phyloP scores from a whole-genome alignment of 306 rosid species.

The Begonia masoniana region DNA sequence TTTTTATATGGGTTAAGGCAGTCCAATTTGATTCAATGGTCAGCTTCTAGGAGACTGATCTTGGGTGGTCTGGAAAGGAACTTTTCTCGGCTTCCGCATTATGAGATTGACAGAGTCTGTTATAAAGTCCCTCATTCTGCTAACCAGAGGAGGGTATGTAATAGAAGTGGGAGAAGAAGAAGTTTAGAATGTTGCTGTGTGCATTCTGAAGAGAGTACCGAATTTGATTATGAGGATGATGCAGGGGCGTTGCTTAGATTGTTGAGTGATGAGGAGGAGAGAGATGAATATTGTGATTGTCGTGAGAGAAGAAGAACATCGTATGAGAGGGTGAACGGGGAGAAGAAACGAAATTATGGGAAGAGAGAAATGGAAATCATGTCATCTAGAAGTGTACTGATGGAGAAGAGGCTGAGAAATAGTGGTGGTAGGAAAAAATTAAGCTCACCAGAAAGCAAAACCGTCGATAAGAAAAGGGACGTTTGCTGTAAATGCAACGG shows the following conservation, averaged over 20 bases:
- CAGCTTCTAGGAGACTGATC: slow-evolving; percentile 58
- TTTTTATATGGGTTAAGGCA: slow-evolving; percentile 67
- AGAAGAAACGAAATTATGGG: slow-evolving; percentile 19
- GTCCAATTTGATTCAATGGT: slow-evolving; percentile 57
- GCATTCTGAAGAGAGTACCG: slow-evolving; percentile 26
- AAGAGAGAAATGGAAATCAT: slow-evolving; percentile 25
- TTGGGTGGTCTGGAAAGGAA: slow-evolving; percentile 33
- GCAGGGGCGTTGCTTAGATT: slow-evolving; percentile 57
- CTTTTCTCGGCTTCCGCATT: slow-evolving; percentile 27
- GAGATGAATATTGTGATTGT: slow-evolving; percentile 18
- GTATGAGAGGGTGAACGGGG: slow-evolving; percentile 26
- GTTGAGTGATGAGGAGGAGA: slow-evolving; percentile 52
- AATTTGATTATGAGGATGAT: slow-evolving; percentile 30
- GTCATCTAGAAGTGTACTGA: slow-evolving; percentile 26
- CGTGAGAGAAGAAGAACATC: slow-evolving; percentile 24
- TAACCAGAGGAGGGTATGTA: slow-evolving; percentile 26
- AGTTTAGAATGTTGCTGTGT: slow-evolving; percentile 19
- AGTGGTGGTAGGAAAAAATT: slow-evolving; percentile 2
- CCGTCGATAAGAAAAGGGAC: slow-evolving; percentile 14
- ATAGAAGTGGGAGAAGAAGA: slow-evolving; percentile 32
- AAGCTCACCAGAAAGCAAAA: slow-evolving; percentile 4
- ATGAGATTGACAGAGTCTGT: slow-evolving; percentile 21
- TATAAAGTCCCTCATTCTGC: slow-evolving; percentile 25
- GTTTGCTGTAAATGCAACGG: background rate
- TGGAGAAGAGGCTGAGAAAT: slow-evolving; percentile 22